Conservation (phyloP, 257 asterid species). For the Nicotiana undulata region DNA sequence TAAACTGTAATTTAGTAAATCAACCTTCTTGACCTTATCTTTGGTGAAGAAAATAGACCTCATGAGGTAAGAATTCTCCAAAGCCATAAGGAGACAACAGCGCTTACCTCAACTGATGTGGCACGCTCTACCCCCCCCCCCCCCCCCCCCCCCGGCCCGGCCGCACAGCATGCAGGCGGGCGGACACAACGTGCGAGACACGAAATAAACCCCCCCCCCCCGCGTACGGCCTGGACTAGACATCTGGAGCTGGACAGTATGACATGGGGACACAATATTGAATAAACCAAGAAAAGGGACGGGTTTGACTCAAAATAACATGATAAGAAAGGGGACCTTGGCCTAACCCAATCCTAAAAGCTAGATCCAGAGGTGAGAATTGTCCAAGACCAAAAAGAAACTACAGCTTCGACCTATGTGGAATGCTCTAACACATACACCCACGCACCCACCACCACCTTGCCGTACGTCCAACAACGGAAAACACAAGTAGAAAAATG, state of each 20-base stretch:
- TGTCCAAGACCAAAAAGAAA: not conserved
- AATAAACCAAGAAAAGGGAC: not conserved
- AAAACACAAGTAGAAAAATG: not conserved
- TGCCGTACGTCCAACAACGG: not conserved
- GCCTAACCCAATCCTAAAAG: not conserved
- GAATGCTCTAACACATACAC: not conserved
- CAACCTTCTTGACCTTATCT: not conserved
- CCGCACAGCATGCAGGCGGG: no score
- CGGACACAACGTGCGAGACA: no score
- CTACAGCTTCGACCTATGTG: not conserved
- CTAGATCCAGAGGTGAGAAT: not conserved
- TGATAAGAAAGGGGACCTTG: not conserved
- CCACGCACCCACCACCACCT: not conserved
- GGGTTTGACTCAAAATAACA: not conserved
- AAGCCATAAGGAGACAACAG: not conserved
- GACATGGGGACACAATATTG: not conserved
- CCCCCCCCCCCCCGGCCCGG: no score
- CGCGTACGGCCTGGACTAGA: not conserved
- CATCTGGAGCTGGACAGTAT: not conserved
- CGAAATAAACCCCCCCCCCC: not conserved
- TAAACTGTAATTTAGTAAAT: not conserved
- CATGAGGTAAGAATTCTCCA: not conserved
- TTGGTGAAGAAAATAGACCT: not conserved
- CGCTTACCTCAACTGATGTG: not conserved
- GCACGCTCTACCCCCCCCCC: not conserved